Evolutionary conservation across 441 rosid genomes (phyloP), one percentile per base, ranked within the genome.

Genomic region (Mallotus japonicus): DNA sequence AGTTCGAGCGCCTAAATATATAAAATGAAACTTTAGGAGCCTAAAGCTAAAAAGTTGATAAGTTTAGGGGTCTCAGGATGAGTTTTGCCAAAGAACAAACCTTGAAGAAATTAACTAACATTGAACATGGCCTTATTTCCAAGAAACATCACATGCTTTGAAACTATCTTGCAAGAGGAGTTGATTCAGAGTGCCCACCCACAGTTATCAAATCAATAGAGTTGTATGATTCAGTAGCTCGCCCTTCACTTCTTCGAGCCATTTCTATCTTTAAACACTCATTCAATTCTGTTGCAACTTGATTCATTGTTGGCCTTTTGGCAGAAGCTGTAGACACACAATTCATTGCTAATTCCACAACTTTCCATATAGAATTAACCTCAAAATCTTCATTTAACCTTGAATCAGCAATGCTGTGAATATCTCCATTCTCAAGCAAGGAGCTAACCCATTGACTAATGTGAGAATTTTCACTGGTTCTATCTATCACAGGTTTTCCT

Each of bases 261-360:
- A 71, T 72, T 20, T 85, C 87, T 13, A 61, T 70, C 51, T 70
- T 70, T 34, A 89, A 64, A 70, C 89, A 85, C 42, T 85, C 82
- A 4, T 82, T 84, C 46, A 90, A 62, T 59, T 87, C 92, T 15
- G 19, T 72, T 61, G 84, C 83, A 2, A 86, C 82, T 15, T 85
- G 79, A 44, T 60, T 84, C 87, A 89, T 87, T 67, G 58, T 78
- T 6, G 92, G 88, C 72, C 90, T 83, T 68, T 64, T 40, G 4
- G 64, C 13, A 1, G 85, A 75, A 51, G 65, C 67, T 20, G 76
- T 32, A 6, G 77, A 68, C 19, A 86, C 75, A 65, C 92, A 86
- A 19, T 82, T 79, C 87, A 87, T 77, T 15, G 88, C 92, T 17
- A 86, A 71, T 59, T 89, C 90, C 62, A 84, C 83, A 5, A 77